Evolutionary conservation across 805 yeast genomes (phyloP), one percentile per base, ranked within the genome.

Genomic region (Wilhelminamyces savonicus): DNA sequence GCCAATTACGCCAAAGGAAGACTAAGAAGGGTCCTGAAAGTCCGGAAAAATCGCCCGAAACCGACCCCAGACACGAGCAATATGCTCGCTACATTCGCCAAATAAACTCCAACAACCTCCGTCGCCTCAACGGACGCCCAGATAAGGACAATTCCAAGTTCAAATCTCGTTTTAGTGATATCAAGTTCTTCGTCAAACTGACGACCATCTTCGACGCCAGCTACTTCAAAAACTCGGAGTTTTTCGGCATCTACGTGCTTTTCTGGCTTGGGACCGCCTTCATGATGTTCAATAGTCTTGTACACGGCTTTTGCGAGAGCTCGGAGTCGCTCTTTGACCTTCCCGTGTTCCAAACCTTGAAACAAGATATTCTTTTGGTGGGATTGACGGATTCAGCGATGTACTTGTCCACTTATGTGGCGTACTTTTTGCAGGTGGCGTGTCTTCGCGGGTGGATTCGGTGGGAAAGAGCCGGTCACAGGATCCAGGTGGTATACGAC

Each of bases 161-260:
- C n/a, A n/a, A 7, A 8, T 75, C 80, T 3, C 63, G 71, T 31
- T 76, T 76, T 44, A 66, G 69, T 4, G 84, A 78, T 47, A 61
- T 74, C 13, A 61, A 61, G 16, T 75, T 76, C 41, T 43, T 50
- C 22, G 48, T 56, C 14, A 34, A 42, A 10, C 32, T 69, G 19
- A 51, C 69, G 6, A 58, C 69, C 4, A 76, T 80, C 12, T 65
- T 80, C 37, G 88, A 80, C 46, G 57, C 67, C 11, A 65, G 60
- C 4, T 47, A 54, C 17, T 58, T 65, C 36, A 57, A 59, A 29
- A 57, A 66, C 1, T 54, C 76, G 3, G 59, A 62, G 31, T 87
- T 84, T 51, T 76, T 73, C 42, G 97, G 97, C 2, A 70, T 92
- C 36, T 90, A 77, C 52, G 79, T 85, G 4, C 69, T 87, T 28